These are phyloP conservation scores for Pseudogymnoascus sp. DNA, from an alignment of 2,329 filamentous ascomycete species.

Conservation along the genomic window DNA sequence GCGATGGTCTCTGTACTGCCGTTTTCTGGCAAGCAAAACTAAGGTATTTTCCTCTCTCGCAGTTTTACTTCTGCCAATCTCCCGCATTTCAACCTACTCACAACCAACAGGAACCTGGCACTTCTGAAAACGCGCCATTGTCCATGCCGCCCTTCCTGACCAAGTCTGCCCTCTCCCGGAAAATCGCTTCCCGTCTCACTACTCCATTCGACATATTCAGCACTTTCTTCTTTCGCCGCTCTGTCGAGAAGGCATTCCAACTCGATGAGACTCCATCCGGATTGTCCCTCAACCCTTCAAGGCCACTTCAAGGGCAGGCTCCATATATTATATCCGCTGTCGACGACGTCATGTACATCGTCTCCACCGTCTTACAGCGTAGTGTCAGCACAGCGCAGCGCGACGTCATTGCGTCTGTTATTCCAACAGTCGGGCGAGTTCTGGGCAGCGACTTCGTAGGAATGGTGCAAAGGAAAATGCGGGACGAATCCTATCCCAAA, in stretches of 20 bases:
- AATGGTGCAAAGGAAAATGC: conserved; percentile 97
- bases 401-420: conserved; percentile 64
- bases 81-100: conserved; percentile 22
- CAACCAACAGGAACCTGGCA: conserved; percentile 39
- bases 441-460: conserved; percentile 85
- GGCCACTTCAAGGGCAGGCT: conserved; percentile 63
- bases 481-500: conserved; percentile 86
- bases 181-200: conserved; percentile 64
- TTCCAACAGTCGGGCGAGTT: conserved; percentile 71
- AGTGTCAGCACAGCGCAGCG: conserved; percentile 79
- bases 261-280: conserved; percentile 80
- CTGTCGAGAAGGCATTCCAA: conserved; percentile 95
- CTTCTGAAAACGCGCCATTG: conserved; percentile 47
- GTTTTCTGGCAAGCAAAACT: conserved; percentile 82
- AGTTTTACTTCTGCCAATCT: conserved; percentile 20
- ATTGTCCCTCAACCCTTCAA: conserved; percentile 66
- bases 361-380: conserved; percentile 82
- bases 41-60: conserved; percentile 45
- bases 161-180: conserved; percentile 71
- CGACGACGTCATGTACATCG: conserved; percentile 99
- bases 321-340: conserved; percentile 93
- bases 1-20: conserved; percentile 84
- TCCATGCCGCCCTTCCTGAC: conserved; percentile 63
- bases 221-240: conserved; percentile 92
- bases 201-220: conserved; percentile 85